Evolutionary conservation across 2,329 filamentous ascomycete species (phyloP), one percentile per base, ranked within the genome.

Genomic region (Penicillium sp.): DNA sequence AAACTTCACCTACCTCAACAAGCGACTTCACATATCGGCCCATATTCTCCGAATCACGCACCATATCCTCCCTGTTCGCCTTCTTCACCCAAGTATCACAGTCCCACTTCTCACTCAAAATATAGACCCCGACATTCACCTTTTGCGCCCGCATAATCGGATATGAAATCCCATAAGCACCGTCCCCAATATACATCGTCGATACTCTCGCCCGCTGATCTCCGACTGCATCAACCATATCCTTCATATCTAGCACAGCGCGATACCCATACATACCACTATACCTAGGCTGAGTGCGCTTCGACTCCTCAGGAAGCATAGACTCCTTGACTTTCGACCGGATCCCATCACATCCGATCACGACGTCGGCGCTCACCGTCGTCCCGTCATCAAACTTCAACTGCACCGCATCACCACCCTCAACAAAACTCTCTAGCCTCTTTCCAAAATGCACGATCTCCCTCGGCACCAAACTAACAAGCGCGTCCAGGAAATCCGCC

Each of bases 331-430:
- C 65, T 20, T 43, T 54, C 0, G 67, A 70, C 25, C 62, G 58
- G 16, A 73, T 70, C 1, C 71, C 71, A 57, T 73, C 71, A 44
- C 68, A 71, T 0, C 71, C 71, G 43, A 73, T 51, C 9, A 72
- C 68, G 0, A 67, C 63, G 48, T 70, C 66, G 0, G 68, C 69
- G 0, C 3, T 18, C 0, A 60, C 66, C 2, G 48, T 25, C 1
- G 55, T 64, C 10, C 69, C 69, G 56, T 73, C 70, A 20, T 65
- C 61, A 48, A 73, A 73, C 2, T 25, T 25, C 44, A 70, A 40
- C 5, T 47, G 9, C 13, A 66, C 50, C 0, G 57, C 58, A 4
- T 57, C 51, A 2, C n/a, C 44, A 0, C 35, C 44, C 14, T 68
- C 56, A 1, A 20, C 18, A 11, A 69, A 31, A 4, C 30, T 41